phyloP scores from a whole-genome alignment of 129 eudicot species.

The Helichrysum umbraculigerum region DNA sequence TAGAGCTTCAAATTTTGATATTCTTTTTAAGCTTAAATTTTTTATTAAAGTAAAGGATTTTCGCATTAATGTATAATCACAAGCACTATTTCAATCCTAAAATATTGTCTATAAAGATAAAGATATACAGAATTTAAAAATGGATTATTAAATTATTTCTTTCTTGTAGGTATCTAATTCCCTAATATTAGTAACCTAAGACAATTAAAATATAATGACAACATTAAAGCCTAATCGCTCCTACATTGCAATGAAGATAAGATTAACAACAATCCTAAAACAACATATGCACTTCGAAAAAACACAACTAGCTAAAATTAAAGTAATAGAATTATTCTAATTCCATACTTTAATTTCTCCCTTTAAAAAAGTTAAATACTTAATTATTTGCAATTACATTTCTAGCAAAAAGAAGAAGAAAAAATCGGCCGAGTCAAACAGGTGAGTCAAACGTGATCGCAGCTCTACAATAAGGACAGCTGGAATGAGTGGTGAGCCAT shows the following conservation, averaged over 20 bases:
- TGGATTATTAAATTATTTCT: no score
- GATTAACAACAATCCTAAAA: neutral
- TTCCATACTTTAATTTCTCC: neutral
- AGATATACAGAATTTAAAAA: no score
- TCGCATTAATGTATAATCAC: no score
- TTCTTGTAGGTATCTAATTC: slow-evolving; percentile 7
- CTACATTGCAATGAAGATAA: neutral
- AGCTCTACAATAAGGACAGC: slow-evolving; percentile 85
- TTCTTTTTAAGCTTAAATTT: no score
- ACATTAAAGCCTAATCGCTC: neutral
- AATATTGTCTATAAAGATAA: no score
- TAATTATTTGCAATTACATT: slow-evolving; percentile 11
- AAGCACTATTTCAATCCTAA: no score
- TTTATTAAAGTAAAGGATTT: no score
- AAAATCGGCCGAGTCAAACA: slow-evolving; percentile 41
- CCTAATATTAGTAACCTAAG: neutral
- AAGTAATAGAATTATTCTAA: neutral
- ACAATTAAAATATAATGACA: neutral
- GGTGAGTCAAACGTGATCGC: slow-evolving; percentile 54
- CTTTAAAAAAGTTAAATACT: neutral
- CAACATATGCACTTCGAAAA: neutral
- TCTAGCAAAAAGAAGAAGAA: neutral
- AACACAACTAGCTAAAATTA: neutral
- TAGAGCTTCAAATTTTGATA: no score
- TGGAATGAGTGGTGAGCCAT: slow-evolving; percentile 71